Conservation (phyloP, 1,139 yeast species). For the Taphrina flavorubra region DNA sequence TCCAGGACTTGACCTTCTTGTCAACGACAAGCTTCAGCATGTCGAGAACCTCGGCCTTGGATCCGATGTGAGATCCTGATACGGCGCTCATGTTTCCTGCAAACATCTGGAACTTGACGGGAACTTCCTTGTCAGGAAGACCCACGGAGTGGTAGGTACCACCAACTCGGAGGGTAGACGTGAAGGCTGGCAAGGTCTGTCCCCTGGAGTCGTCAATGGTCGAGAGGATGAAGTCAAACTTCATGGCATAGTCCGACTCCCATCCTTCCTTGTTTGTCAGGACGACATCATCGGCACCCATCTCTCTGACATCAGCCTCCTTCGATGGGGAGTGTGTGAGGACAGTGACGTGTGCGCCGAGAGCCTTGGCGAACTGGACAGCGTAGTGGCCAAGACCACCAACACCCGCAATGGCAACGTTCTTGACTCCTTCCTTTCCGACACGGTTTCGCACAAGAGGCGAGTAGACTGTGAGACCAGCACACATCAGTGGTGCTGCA, state of each 20-base stretch:
- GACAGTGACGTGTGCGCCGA: slow-evolving; percentile 61
- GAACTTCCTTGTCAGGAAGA: slow-evolving; percentile 47
- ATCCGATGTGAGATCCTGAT: slow-evolving; percentile 46
- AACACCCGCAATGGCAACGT: slow-evolving; percentile 62
- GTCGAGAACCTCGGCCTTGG: slow-evolving; percentile 44
- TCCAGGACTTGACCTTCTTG: slow-evolving; percentile 46
- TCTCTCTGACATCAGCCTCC: slow-evolving; percentile 56
- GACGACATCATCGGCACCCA: slow-evolving; percentile 58
- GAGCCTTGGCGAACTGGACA: slow-evolving; percentile 60
- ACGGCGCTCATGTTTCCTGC: slow-evolving; percentile 43
- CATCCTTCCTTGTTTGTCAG: slow-evolving; percentile 53
- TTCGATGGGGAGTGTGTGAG: slow-evolving; percentile 58
- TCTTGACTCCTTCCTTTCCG: slow-evolving; percentile 51
- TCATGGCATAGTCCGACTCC: slow-evolving; percentile 44
- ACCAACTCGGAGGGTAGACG: slow-evolving; percentile 47
- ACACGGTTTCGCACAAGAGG: slow-evolving; percentile 63
- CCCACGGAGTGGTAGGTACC: slow-evolving; percentile 50
- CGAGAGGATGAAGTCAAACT: slow-evolving; percentile 50
- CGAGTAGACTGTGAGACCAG: slow-evolving; percentile 68
- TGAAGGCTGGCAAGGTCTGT: slow-evolving; percentile 48
- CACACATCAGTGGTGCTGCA: slow-evolving; percentile 74
- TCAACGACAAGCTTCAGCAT: slow-evolving; percentile 46
- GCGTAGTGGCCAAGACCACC: slow-evolving; percentile 68
- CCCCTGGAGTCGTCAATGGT: slow-evolving; percentile 48
- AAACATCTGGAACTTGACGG: slow-evolving; percentile 44